phyloP scores from a whole-genome alignment of 805 yeast genomes.

The Candida ovalis region DNA sequence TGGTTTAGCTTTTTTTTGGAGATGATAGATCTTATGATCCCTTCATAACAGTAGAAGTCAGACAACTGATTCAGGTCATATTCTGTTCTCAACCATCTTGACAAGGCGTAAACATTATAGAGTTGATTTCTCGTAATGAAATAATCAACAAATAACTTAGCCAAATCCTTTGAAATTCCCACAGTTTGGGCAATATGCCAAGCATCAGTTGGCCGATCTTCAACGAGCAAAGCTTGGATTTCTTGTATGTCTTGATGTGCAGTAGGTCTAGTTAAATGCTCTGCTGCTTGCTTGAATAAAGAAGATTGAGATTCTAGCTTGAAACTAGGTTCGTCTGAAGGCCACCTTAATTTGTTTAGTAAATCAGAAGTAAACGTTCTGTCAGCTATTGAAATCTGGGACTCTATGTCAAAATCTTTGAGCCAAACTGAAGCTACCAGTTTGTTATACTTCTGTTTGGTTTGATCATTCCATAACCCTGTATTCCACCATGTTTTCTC shows the following conservation, averaged over 20 bases:
- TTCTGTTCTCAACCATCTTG: conserved; percentile 4
- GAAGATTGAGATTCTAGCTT: conserved; percentile 1
- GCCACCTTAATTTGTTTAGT: conserved; percentile 1
- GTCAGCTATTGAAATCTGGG: background rate
- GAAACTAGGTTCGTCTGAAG: background rate
- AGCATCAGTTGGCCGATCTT: conserved; percentile 2
- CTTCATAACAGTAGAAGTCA: conserved; percentile 6
- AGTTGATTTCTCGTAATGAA: conserved; percentile 1
- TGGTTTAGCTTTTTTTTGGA: background rate
- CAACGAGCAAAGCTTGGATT: background rate
- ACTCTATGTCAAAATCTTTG: background rate
- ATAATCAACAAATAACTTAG: conserved; percentile 2
- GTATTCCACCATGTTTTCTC: background rate
- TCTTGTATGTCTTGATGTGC: background rate
- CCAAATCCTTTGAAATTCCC: conserved; percentile 1
- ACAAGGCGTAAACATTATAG: conserved; percentile 6
- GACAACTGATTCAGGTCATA: conserved; percentile 3
- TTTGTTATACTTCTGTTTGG: background rate
- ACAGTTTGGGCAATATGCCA: background rate
- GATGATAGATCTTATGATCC: background rate
- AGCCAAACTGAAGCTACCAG: background rate
- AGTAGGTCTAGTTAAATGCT: background rate
- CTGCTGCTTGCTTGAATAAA: conserved; percentile 1
- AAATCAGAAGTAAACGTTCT: background rate
- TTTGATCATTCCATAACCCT: conserved; percentile 3